Conservation (phyloP, 129 eudicot genomes). For the Flaveria linearis region DNA sequence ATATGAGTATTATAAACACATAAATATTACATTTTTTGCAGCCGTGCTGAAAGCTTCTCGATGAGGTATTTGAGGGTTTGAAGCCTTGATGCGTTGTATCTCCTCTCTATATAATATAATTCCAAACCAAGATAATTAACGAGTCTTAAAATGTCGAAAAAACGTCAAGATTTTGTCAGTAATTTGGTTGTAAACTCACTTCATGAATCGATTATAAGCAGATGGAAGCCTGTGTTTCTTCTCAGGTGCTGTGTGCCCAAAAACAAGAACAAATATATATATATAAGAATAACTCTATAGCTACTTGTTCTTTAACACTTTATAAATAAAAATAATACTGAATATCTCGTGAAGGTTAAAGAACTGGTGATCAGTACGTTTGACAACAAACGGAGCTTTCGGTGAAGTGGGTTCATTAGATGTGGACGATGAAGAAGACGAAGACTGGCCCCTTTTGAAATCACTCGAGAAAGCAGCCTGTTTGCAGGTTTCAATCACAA, state of each 20-base stretch:
- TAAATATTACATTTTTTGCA: slow-evolving; percentile 73
- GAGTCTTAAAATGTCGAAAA: background rate
- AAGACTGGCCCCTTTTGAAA: slow-evolving; percentile 61
- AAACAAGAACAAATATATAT: background rate
- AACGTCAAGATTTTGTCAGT: no score
- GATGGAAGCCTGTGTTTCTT: slow-evolving; percentile 99
- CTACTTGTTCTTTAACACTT: no score
- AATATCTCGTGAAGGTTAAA: background rate
- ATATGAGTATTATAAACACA: background rate
- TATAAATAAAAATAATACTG: background rate
- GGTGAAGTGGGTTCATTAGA: slow-evolving; percentile 74
- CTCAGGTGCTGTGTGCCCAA: slow-evolving; percentile 70
- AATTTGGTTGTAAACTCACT: slow-evolving; percentile 46
- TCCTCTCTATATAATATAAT: slow-evolving; percentile 60
- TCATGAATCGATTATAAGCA: slow-evolving; percentile 97
- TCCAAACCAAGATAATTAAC: background rate
- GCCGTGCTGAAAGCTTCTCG: slow-evolving; percentile 98
- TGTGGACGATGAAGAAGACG: slow-evolving; percentile 71
- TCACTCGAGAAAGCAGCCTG: slow-evolving; percentile 57
- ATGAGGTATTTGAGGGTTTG: slow-evolving; percentile 94
- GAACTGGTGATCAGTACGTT: slow-evolving; percentile 42
- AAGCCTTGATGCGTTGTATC: slow-evolving; percentile 93
- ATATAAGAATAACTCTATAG: background rate
- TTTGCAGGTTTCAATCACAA: no score
- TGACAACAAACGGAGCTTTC: slow-evolving; percentile 85